A percentile compares a stretch with the other conserved stretches of the same genome.
These are phyloP conservation scores for Chaetomium sp. DNA, from an alignment of 2,329 filamentous ascomycete genomes.

Conservation along the genomic window DNA sequence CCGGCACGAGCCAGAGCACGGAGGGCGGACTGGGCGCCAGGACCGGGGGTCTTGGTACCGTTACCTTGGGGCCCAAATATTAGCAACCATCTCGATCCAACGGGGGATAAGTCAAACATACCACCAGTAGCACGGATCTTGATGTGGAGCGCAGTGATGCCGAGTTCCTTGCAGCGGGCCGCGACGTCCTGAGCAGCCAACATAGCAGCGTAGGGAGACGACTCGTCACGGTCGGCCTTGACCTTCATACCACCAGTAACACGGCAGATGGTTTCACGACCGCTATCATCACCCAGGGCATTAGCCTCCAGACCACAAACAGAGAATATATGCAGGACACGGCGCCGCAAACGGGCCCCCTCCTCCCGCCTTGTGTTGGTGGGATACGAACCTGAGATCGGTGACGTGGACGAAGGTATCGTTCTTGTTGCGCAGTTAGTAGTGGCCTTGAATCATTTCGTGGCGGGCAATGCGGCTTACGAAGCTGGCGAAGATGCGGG, in stretches of 20 bases:
- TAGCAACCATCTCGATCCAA: conserved; percentile 10
- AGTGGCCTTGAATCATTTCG: neutral
- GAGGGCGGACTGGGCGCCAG: conserved; percentile 98
- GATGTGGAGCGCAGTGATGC: conserved; percentile 94
- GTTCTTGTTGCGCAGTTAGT: conserved; percentile 48
- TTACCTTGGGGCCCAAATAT: conserved; percentile 61
- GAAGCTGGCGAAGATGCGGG: conserved; percentile 96
- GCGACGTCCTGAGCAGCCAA: conserved; percentile 99
- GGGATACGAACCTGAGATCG: conserved; percentile 80
- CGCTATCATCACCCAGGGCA: conserved; percentile 74
- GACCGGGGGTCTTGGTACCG: conserved; percentile 99
- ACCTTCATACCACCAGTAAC: conserved; percentile 99
- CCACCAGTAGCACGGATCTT: conserved; percentile 99
- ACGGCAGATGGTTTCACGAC: conserved; percentile 99
- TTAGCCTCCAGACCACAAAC: conserved; percentile 52
- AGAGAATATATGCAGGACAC: conserved; percentile 11
- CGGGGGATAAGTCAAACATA: conserved; percentile 49
- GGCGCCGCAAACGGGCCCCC: conserved; percentile 13
- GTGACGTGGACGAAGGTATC: conserved; percentile 98
- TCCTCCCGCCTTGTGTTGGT: conserved; percentile 28
- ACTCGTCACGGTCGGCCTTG: conserved; percentile 99
- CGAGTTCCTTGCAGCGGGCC: conserved; percentile 73
- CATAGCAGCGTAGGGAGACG: conserved; percentile 99
- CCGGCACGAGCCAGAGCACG: conserved; percentile 97
- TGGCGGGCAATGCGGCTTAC: conserved; percentile 16